Evolutionary conservation across 1,139 yeast species (phyloP), one percentile per base, ranked within the genome.

Genomic region (Yamadazyma dendronema): DNA sequence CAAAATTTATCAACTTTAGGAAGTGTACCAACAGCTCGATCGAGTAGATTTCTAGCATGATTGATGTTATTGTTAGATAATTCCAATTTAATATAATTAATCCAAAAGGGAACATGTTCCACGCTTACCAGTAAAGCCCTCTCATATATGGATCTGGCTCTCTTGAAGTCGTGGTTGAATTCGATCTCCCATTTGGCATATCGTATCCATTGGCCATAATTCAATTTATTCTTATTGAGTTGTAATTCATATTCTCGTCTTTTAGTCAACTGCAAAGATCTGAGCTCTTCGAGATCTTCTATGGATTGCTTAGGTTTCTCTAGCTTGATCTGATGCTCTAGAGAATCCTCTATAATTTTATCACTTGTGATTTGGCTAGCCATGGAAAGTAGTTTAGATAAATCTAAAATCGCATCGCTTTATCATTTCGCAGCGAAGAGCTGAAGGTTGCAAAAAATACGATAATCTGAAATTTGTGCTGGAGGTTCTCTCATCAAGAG

Each of bases 151-250:
- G 96, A 87, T 39, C 97, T 65, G 0, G 95, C 96, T 23, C 85
- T 60, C 8, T 72, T 68, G 49, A 77, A 72, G 53, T 92, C 96
- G 41, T 79, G 82, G 51, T 68, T 69, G 38, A 87, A 90, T 4
- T 84, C 85, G 11, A 81, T 59, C 57, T 92, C 98, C 79, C 92
- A 88, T 43, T 75, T 78, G 1, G 97, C 97, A 57, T 92, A 92
- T 37, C 97, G 69, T 57, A 88, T 72, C 97, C 97, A 92, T 55
- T 90, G 96, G 3, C 89, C 84, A 50, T 76, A 73, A 52, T 89
- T 89, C 28, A 84, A 73, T 42, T 95, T 66, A 54, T 92, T 90
- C 49, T 92, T 74, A 48, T 94, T 79, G 36, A 92, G 61, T 16
- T 90, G 95, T 50, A 83, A 84, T 59, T 92, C 98, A 54, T 72